Base-by-base conservation (phyloP, 2,329 filamentous ascomycete genomes). In the Penicillium verrucosum region DNA sequence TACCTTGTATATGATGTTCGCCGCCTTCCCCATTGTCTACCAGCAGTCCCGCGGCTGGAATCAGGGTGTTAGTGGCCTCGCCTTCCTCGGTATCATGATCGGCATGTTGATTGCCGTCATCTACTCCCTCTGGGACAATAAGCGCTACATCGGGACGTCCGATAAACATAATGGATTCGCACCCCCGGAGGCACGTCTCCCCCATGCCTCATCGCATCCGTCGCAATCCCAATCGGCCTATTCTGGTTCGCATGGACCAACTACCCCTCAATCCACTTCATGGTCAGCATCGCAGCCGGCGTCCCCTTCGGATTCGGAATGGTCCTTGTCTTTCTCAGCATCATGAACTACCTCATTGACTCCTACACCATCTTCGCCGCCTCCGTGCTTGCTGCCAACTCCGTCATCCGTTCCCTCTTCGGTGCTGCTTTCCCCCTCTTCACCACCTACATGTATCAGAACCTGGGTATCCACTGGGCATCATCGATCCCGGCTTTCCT, bases 221-320 rank as follows among this genome's bases (percentile, higher is more conserved):
- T 66, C 38, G 59, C 62, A 3, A 65, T 71, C 14, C 66, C 68
- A 0, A 49, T 68, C 41, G 67, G 67, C 4, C 54, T 72, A 2
- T 72, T 72, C 52, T 71, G 69, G 67, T 72, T 72, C 51, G 67
- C 69, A 7, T 72, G 69, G 69, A 69, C 66, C 8, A 70, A 70
- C 56, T 65, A 62, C 27, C 60, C 64, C n/a, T 60, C 55, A 3
- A 61, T 68, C 48, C 64, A 68, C 56, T 68, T 53, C 21, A 65
- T 66, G 56, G 65, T 48, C 41, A 65, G 63, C 50, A 68, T 68
- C 23, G 59, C 59, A 23, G 65, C 64, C 12, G 63, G 63, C 41
- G 65, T 60, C 6, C 65, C 65, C 7, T 68, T 68, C 44, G 65
- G 65, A 23, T 68, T 68, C 38, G 65, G 65, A 25, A 66, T 68